Percentiles rank a stretch among this genome's conserved stretches.
Conservation (phyloP, 257 asterid species). For the Penstemon davidsonii region DNA sequence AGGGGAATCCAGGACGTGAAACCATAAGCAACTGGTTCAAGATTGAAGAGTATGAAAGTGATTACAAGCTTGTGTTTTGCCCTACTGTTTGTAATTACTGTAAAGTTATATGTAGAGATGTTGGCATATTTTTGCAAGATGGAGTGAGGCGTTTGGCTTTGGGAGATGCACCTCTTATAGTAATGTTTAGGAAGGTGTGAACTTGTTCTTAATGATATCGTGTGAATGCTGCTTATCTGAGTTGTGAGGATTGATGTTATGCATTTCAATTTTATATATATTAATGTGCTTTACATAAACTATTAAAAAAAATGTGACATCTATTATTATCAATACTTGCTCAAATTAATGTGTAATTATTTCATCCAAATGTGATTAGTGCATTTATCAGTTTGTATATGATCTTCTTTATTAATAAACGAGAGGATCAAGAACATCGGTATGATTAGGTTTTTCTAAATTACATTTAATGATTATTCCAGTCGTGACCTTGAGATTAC, state of each 20-base stretch:
- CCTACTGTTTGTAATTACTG: slow-evolving; percentile 54
- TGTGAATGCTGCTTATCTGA: background rate
- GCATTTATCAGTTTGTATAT: too few relatives aligned
- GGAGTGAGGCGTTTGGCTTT: slow-evolving; percentile 42
- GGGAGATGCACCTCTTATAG: slow-evolving; percentile 15
- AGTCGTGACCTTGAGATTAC: too few relatives aligned
- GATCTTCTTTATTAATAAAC: too few relatives aligned
- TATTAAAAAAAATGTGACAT: too few relatives aligned
- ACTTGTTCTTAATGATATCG: background rate
- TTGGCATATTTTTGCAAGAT: slow-evolving; percentile 42
- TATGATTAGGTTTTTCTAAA: too few relatives aligned
- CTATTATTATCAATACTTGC: too few relatives aligned
- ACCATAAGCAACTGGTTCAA: slow-evolving; percentile 49
- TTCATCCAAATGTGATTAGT: too few relatives aligned
- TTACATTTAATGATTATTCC: too few relatives aligned
- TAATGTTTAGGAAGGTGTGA: slow-evolving; percentile 22
- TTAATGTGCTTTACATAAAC: too few relatives aligned
- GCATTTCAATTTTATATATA: background rate
- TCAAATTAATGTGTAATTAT: too few relatives aligned
- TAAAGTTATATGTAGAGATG: slow-evolving; percentile 47
- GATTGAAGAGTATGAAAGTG: slow-evolving; percentile 38
- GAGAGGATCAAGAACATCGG: too few relatives aligned
- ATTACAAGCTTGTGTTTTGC: slow-evolving; percentile 52
- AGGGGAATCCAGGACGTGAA: slow-evolving; percentile 50
- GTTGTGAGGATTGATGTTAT: background rate